Evolutionary conservation across 331 rosid species (phyloP).

Genomic region (Malus hybrid): DNA sequence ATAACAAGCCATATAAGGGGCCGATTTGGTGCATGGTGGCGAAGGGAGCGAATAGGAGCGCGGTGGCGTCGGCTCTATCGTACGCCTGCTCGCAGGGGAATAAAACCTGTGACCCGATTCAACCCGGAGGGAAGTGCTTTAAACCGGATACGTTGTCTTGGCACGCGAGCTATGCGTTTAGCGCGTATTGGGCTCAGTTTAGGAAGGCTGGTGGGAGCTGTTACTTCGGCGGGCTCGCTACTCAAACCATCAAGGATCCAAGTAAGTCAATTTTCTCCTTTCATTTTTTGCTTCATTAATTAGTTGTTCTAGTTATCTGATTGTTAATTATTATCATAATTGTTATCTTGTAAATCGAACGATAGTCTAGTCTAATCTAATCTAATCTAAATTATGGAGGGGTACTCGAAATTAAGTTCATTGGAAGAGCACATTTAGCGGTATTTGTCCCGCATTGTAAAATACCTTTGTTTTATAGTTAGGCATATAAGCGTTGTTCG

Average conservation of each 20-base stretch:
- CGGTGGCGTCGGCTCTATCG: constrained; percentile 45
- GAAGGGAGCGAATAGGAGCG: constrained; percentile 50
- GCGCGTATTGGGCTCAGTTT: constrained; percentile 70
- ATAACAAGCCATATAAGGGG: constrained; percentile 50
- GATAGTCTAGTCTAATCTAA: too few relatives aligned
- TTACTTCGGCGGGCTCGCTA: constrained; percentile 61
- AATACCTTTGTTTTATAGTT: too few relatives aligned
- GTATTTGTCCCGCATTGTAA: too few relatives aligned
- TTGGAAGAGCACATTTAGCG: too few relatives aligned
- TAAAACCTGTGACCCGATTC: constrained; percentile 56
- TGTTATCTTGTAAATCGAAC: too few relatives aligned
- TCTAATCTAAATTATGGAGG: too few relatives aligned
- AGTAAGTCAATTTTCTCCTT: constrained; percentile 32
- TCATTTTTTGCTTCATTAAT: too few relatives aligned
- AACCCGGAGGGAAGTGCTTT: constrained; percentile 42
- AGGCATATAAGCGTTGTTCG: too few relatives aligned
- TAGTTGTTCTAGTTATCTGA: too few relatives aligned
- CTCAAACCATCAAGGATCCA: constrained; percentile 55
- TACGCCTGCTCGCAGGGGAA: constrained; percentile 88
- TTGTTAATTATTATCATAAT: too few relatives aligned
- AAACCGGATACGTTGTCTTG: constrained; percentile 42
- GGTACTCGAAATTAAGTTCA: too few relatives aligned
- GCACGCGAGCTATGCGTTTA: constrained; percentile 70
- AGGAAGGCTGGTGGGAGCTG: constrained; percentile 55
- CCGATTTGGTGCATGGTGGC: constrained; percentile 72